Percentiles rank a stretch among this genome's conserved stretches.
Evolutionary conservation across 2,329 filamentous ascomycete genomes (phyloP).

Genomic region (Colletotrichum shisoi): DNA sequence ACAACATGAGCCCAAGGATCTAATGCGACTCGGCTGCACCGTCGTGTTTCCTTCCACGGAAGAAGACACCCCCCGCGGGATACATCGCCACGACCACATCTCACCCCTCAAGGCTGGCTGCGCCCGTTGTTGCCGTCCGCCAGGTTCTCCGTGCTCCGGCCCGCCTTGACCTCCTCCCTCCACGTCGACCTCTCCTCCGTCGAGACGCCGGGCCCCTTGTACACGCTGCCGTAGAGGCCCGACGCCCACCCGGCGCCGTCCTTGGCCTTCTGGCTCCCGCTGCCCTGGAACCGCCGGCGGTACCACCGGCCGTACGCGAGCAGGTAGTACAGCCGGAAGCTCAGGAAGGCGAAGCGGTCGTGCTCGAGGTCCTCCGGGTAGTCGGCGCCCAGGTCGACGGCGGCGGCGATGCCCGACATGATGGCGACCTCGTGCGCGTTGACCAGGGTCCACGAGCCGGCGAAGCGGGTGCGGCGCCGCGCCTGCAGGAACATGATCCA

Average conservation of each 20-base stretch:
- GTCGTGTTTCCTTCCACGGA: too few species aligned
- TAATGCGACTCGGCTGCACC: neutral
- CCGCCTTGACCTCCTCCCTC: conserved; percentile 51
- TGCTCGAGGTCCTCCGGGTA: conserved; percentile 70
- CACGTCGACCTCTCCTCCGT: conserved; percentile 62
- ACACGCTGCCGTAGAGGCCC: conserved; percentile 66
- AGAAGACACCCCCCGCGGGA: too few species aligned
- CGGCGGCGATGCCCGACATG: conserved; percentile 72
- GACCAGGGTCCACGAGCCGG: conserved; percentile 71
- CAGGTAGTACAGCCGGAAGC: conserved; percentile 69
- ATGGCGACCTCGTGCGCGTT: conserved; percentile 73
- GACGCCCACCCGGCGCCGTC: conserved; percentile 64
- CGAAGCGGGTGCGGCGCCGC: conserved; percentile 66
- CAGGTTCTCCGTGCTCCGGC: conserved; percentile 49
- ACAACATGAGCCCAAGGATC: neutral
- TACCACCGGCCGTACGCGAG: conserved; percentile 70
- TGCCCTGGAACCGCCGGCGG: conserved; percentile 47
- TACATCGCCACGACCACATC: fast-evolving
- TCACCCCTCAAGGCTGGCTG: conserved; percentile 45
- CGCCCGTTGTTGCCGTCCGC: conserved; percentile 47
- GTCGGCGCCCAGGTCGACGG: conserved; percentile 70
- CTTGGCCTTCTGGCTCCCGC: conserved; percentile 50
- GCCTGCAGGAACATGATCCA: conserved; percentile 73
- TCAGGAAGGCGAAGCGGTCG: conserved; percentile 67
- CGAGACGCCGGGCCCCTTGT: conserved; percentile 65